phyloP scores from a whole-genome alignment of 2,329 filamentous ascomycete species.

The Trichophyton verrucosum region DNA sequence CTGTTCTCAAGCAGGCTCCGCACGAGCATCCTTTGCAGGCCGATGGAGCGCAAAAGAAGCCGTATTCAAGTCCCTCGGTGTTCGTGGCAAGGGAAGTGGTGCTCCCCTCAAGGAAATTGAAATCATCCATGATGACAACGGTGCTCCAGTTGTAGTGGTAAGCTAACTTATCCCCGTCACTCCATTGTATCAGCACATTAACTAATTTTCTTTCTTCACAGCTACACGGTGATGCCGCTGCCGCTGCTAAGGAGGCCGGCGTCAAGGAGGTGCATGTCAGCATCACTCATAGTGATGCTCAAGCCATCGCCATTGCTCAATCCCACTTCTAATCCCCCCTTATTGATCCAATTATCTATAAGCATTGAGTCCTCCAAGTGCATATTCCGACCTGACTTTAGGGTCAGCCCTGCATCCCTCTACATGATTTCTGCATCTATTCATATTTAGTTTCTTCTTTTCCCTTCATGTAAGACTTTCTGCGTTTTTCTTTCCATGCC shows the following conservation, averaged over 20 bases:
- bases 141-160: conserved; percentile 75
- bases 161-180: conserved; percentile 31
- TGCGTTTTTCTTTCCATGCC: not conserved
- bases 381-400: not conserved
- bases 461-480: not conserved
- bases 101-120: conserved; percentile 91
- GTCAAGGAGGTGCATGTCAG: conserved; percentile 83
- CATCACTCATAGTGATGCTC: conserved; percentile 88
- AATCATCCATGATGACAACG: conserved; percentile 66
- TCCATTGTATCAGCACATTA: not conserved
- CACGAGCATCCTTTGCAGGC: conserved; percentile 84
- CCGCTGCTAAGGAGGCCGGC: conserved; percentile 71
- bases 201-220: conserved; percentile 27
- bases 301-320: conserved; percentile 89
- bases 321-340: conserved; percentile 3
- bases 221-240: conserved; percentile 75
- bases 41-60: conserved; percentile 97
- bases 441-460: not conserved
- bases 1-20: conserved; percentile 65
- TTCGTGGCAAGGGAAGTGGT: conserved; percentile 74
- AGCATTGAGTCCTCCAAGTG: not conserved
- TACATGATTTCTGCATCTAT: not conserved
- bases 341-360: not conserved
- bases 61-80: conserved; percentile 92
- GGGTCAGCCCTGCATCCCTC: not conserved